Percentiles rank a stretch among this genome's conserved stretches.
phyloP scores from a whole-genome alignment of 2,329 filamentous ascomycete genomes.

The Scedosporium minutisporum region DNA sequence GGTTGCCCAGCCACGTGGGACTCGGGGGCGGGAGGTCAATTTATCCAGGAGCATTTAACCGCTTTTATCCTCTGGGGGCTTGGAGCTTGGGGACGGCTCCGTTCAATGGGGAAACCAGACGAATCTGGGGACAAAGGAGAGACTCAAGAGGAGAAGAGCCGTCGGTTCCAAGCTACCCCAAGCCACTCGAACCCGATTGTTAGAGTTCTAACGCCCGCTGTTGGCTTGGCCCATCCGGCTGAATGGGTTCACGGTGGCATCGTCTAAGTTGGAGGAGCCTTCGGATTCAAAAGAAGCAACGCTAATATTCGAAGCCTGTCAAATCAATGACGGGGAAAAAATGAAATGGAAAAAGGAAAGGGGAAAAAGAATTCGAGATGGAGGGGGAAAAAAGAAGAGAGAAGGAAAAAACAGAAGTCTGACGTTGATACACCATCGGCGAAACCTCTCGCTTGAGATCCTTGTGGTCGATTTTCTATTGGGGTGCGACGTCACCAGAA shows the following conservation, averaged over 20 bases:
- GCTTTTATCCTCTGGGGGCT: slow-evolving; percentile 5
- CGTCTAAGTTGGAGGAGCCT: neutral
- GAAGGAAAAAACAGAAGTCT: too few relatives aligned
- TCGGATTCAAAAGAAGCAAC: neutral
- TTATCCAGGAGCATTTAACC: slow-evolving; percentile 7
- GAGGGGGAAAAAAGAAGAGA: too few relatives aligned
- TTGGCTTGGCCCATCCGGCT: neutral
- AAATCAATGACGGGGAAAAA: too few relatives aligned
- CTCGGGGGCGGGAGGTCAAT: neutral
- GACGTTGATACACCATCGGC: too few relatives aligned
- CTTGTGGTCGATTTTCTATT: too few relatives aligned
- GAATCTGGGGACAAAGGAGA: neutral
- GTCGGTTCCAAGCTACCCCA: neutral
- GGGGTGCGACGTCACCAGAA: too few relatives aligned
- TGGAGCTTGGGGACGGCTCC: neutral
- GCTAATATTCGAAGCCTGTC: neutral
- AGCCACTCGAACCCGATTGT: neutral
- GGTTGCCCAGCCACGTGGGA: neutral
- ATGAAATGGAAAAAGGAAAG: too few relatives aligned
- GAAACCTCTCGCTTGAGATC: too few relatives aligned
- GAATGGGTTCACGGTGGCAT: neutral
- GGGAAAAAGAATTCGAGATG: too few relatives aligned
- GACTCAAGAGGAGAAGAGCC: neutral
- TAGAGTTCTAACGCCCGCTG: neutral
- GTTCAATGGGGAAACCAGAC: neutral